phyloP scores from a whole-genome alignment of 1,284 basidiomycete genomes.

The Pseudozyma tsukubaensis region DNA sequence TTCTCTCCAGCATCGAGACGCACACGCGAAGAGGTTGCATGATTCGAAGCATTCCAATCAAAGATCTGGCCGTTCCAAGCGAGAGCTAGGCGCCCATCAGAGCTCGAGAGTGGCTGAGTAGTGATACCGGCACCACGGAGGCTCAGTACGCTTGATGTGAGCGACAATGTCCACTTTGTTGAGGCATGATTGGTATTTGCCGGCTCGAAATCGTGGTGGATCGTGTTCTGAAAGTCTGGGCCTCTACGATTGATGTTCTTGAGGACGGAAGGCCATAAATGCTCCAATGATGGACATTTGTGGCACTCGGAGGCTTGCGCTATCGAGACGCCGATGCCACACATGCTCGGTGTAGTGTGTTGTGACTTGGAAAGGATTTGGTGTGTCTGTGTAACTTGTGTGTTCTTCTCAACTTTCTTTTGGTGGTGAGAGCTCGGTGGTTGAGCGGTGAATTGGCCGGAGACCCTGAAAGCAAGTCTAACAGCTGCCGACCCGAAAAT shows the following conservation, averaged over 20 bases:
- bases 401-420: not conserved
- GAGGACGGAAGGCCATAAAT: slow-evolving; percentile 29
- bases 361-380: not conserved
- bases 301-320: slow-evolving; percentile 5
- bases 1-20: slow-evolving; percentile 41
- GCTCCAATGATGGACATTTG: not conserved
- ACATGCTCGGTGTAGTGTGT: slow-evolving; percentile 13
- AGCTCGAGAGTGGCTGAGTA: slow-evolving; percentile 43
- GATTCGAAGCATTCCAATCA: slow-evolving; percentile 18
- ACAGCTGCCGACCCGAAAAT: slow-evolving; percentile 11
- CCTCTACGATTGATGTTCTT: slow-evolving; percentile 23
- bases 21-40: slow-evolving; percentile 8
- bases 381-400: too few species aligned
- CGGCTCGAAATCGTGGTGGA: slow-evolving; percentile 14
- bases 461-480: not conserved
- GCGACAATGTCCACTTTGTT: slow-evolving; percentile 17
- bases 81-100: slow-evolving; percentile 32
- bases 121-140: slow-evolving; percentile 56
- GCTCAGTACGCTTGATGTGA: slow-evolving; percentile 52
- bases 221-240: slow-evolving; percentile 18
- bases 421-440: slow-evolving; percentile 9
- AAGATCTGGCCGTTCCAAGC: slow-evolving; percentile 67
- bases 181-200: not conserved
- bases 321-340: slow-evolving; percentile 36
- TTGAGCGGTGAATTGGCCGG: slow-evolving; percentile 23